These are phyloP conservation scores for Stentor roeselii DNA, from an alignment of 73 alveolate genomes.

Conservation along the genomic window DNA sequence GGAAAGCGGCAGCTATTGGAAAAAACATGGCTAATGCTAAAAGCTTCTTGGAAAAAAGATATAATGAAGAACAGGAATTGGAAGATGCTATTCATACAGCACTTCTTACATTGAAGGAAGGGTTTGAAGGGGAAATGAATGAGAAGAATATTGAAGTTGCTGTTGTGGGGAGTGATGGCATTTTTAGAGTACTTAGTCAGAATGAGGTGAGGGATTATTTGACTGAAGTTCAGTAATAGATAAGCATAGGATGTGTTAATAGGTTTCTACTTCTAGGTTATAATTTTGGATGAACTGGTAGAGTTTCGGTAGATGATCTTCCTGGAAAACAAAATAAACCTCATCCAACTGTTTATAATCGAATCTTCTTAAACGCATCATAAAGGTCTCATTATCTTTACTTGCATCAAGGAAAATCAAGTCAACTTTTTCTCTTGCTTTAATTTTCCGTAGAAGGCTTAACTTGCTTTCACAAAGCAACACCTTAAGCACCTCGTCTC, in stretches of 20 bases:
- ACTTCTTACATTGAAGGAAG: constrained; percentile 82
- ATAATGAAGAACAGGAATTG: constrained; percentile 72
- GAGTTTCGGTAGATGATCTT: too few relatives aligned
- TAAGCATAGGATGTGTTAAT: background rate
- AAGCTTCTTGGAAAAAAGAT: constrained; percentile 88
- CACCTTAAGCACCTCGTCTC: background rate
- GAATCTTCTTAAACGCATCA: background rate
- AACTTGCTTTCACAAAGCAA: background rate
- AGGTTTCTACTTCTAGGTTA: too few relatives aligned
- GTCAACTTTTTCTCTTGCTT: background rate
- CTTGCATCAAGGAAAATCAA: background rate
- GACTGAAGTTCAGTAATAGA: constrained; percentile 51
- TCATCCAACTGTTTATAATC: background rate
- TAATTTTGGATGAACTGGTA: too few relatives aligned
- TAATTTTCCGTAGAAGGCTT: background rate
- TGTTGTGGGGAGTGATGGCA: constrained; percentile 55
- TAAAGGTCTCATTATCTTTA: background rate
- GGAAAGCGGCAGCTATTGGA: constrained; percentile 94
- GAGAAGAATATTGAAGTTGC: constrained; percentile 78
- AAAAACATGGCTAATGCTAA: constrained; percentile 82
- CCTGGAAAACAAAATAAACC: background rate
- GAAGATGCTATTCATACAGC: constrained; percentile 95
- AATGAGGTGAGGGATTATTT: constrained; percentile 70
- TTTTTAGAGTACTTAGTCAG: constrained; percentile 59
- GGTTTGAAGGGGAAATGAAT: constrained; percentile 82